Base-by-base conservation (phyloP, 192 early-diverging fungal species). In the Cladochytrium replicatum region DNA sequence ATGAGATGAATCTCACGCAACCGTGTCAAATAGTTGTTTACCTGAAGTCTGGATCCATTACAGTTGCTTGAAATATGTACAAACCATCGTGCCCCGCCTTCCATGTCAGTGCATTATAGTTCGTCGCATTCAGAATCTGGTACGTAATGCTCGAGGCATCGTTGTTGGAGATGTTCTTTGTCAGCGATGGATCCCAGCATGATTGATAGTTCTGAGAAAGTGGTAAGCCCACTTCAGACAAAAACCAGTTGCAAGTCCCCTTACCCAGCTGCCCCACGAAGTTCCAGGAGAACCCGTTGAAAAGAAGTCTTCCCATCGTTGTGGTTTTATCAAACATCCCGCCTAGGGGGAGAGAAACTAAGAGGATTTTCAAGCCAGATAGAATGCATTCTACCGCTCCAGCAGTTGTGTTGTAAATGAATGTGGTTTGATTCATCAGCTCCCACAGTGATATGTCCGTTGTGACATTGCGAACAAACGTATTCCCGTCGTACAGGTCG, bases 81-180 rank as follows among this genome's bases (percentile, higher is more conserved):
- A 42, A n/a, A 26, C 52, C 52, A 27, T 27, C 27, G 3, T 17
- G 3, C 21, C 15, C 38, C 7, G 17, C 24, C 13, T 40, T 54
- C 52, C 52, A 54, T 3, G 4, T 40, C 21, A 54, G 42, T 6
- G 29, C 21, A 25, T 54, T 54, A 15, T 42, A 43, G 43, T 54
- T 54, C 13, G 52, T 34, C 2, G 15, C 4, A 25, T 54, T 54
- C 25, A 41, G 5, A 15, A 54, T 40, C 6, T n/a, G 38, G 43
- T 54, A 54, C 9, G 38, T 43, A 43, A 15, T 44, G 13, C 28
- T 51, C 25, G 5, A 17, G 6, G 6, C 6, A 48, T 37, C 46
- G 23, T 4, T 22, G 27, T n/a, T 48, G 6, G 11, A 31, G 8
- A 15, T 19, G 3, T 4, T 48, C 19, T 24, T 5, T 22, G 30